These are phyloP conservation scores for Naganishia friedmannii DNA, from an alignment of 768 basidiomycete genomes.

Conservation along the genomic window DNA sequence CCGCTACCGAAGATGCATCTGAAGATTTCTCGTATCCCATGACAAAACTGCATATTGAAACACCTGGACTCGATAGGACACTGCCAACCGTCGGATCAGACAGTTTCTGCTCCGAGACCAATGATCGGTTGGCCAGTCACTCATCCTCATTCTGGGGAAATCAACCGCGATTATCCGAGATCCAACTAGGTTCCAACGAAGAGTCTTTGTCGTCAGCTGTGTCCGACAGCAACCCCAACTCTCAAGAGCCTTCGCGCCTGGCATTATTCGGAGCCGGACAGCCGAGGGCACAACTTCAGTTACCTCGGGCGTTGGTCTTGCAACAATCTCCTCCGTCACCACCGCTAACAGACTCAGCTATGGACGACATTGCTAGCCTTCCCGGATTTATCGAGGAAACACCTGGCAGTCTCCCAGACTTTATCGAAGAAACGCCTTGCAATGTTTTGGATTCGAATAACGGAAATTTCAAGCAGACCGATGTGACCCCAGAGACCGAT, in stretches of 20 bases:
- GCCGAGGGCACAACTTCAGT: not conserved
- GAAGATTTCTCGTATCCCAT: conserved; percentile 48
- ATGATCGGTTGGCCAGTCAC: conserved; percentile 21
- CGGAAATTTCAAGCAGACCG: not conserved
- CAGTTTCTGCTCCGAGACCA: conserved; percentile 17
- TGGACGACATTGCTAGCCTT: conserved; percentile 2
- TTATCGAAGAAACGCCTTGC: conserved; percentile 3
- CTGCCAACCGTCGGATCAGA: not conserved
- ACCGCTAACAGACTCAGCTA: conserved; percentile 2
- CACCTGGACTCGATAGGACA: conserved; percentile 26
- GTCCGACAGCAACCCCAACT: conserved; percentile 5
- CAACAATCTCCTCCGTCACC: conserved; percentile 17
- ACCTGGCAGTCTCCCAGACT: conserved; percentile 11
- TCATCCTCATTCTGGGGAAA: conserved; percentile 26
- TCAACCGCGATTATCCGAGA: conserved; percentile 6
- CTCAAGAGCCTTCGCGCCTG: not conserved
- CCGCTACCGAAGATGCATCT: conserved; percentile 29
- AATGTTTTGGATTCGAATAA: not conserved
- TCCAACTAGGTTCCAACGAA: not conserved
- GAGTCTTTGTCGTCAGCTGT: not conserved
- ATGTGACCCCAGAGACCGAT: not conserved
- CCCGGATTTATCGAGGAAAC: conserved; percentile 3
- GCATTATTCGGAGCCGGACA: not conserved
- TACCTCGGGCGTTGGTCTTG: not conserved
- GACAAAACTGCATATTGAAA: conserved; percentile 41